Evolutionary conservation across 495 filamentous ascomycete genomes (phyloP), one percentile per base, ranked within the genome.

Genomic region (Penicillium silybi): DNA sequence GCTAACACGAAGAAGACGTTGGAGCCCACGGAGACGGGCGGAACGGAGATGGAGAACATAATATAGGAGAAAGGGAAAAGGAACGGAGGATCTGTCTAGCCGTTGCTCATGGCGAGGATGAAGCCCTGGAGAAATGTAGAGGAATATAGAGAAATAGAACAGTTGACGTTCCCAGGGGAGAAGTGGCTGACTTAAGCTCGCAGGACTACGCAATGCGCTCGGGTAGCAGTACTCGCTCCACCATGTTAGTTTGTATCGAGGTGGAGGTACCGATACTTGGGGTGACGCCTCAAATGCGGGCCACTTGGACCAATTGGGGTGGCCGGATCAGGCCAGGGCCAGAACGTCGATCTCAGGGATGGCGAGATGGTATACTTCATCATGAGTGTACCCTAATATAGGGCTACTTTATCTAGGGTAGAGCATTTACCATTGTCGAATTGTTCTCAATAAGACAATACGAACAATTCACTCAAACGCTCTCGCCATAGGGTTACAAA

Each of bases 1-100:
- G 88, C 75, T 59, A 87, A 52, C 47, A 83, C 61, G 58, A 89
- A 82, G 70, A 95, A 92, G 62, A 91, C 76, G 59, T 80, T 81
- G 32, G 88, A 90, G 63, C 83, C 84, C 46, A 77, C 69, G n/a
- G 73, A 68, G 42, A 72, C 57, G 49, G 69, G 50, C 41, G 73
- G 54, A 43, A 69, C 51, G 39, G 68, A 64, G 54, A 65, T 32
- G 16, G 59, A 40, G 39, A 63, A 59, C 58, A 67, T 64, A 47
- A 34, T 47, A 44, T 42, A 51, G 46, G 17, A 49, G 42, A 29
- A 39, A 40, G 41, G 49, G 48, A 41, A 41, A 35, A 23, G 39
- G 41, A 44, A 35, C 20, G 40, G 26, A 34, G 26, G 20, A 46
- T 37, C 39, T 54, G 17, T 50, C 59, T 37, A 58, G 16, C 41